phyloP scores from a whole-genome alignment of 495 filamentous ascomycete genomes.

The Physcia stellaris region DNA sequence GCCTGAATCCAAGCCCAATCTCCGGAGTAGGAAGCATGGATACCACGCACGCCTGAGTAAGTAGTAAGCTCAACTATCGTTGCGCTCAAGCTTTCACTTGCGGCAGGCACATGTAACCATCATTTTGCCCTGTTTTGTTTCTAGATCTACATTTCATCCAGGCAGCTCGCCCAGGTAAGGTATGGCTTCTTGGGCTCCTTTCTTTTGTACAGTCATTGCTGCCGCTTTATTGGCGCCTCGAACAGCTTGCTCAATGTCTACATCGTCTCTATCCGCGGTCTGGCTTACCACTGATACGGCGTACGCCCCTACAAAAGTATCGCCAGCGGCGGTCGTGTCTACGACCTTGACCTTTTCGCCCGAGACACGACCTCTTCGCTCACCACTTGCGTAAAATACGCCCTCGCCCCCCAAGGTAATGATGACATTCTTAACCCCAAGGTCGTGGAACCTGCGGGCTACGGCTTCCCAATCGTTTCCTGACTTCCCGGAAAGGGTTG shows the following conservation, averaged over 20 bases:
- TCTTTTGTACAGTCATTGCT: conserved; percentile 58
- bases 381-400: conserved; percentile 37
- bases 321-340: conserved; percentile 89
- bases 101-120: too few species aligned
- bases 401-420: conserved; percentile 75
- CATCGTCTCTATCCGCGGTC: conserved; percentile 29
- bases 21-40: too few species aligned
- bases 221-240: conserved; percentile 58
- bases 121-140: too few species aligned
- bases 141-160: too few species aligned
- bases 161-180: conserved; percentile 74
- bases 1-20: too few species aligned
- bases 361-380: conserved; percentile 28
- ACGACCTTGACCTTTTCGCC: conserved; percentile 56
- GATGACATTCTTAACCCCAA: conserved; percentile 62
- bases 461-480: conserved; percentile 30
- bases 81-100: too few species aligned
- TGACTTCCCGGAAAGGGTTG: conserved; percentile 38
- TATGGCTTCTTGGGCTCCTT: conserved; percentile 78
- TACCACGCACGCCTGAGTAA: too few species aligned
- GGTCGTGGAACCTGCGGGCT: conserved; percentile 41
- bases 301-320: conserved; percentile 87
- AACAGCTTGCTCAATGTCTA: conserved; percentile 47
- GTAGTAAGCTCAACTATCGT: too few species aligned
- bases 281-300: conserved; percentile 44